Evolutionary conservation across 2,329 filamentous ascomycete genomes (phyloP).

Genomic region (Xylariales sp.): DNA sequence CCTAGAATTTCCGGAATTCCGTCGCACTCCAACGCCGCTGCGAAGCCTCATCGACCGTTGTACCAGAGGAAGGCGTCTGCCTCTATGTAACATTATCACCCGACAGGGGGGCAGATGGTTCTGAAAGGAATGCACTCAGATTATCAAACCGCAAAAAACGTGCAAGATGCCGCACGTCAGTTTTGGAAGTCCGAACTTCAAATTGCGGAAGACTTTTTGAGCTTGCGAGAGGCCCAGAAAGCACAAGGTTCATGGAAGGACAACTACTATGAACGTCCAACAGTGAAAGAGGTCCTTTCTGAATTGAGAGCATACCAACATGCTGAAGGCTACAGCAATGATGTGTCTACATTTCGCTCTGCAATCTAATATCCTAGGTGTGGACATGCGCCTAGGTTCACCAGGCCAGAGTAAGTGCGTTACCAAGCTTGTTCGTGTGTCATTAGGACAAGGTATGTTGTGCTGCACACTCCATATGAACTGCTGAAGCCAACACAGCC

Average conservation of each 20-base stretch:
- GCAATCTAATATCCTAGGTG: too few species aligned
- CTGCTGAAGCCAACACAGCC: too few species aligned
- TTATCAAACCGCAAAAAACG: conserved; percentile 28
- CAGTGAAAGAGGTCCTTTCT: conserved; percentile 36
- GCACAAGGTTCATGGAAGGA: conserved; percentile 39
- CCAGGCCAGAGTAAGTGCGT: too few species aligned
- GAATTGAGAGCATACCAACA: conserved; percentile 15
- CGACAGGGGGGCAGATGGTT: conserved; percentile 41
- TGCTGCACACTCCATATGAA: too few species aligned
- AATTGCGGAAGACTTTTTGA: conserved; percentile 42
- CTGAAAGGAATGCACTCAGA: conserved; percentile 29
- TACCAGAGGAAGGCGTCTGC: conserved; percentile 41
- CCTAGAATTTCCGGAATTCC: conserved; percentile 51
- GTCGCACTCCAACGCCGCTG: conserved; percentile 39
- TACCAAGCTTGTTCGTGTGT: too few species aligned
- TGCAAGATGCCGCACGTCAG: conserved; percentile 27
- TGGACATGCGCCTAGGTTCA: too few species aligned
- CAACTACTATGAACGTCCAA: conserved; percentile 47
- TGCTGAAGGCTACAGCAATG: too few species aligned
- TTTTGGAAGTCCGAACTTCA: conserved; percentile 48
- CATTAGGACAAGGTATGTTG: too few species aligned
- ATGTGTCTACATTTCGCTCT: too few species aligned
- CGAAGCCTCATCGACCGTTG: conserved; percentile 46
- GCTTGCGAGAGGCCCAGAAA: conserved; percentile 31
- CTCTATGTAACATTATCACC: conserved; percentile 39